Percentiles rank a stretch among this genome's conserved stretches.
These are phyloP conservation scores for Coniochaeta sp. DNA, from an alignment of 2,329 filamentous ascomycete species.

Conservation along the genomic window DNA sequence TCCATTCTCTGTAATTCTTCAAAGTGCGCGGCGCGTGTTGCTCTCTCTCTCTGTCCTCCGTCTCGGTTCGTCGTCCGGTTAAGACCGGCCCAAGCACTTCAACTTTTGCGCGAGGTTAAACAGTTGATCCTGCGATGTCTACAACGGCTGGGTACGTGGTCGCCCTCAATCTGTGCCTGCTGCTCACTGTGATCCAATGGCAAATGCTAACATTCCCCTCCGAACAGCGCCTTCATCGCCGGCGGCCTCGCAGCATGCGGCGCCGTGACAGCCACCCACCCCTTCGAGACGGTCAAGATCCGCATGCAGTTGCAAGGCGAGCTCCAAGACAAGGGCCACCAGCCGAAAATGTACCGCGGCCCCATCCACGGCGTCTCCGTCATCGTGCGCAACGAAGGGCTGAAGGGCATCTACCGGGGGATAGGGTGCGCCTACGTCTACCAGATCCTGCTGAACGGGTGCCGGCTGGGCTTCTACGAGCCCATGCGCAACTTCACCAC, in stretches of 20 bases:
- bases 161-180: background rate
- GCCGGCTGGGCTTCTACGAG: slow-evolving; percentile 95
- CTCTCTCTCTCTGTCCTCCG: background rate
- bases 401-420: slow-evolving; percentile 79
- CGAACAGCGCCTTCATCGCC: slow-evolving; percentile 74
- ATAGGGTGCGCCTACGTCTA: slow-evolving; percentile 92
- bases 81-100: background rate
- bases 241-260: slow-evolving; percentile 96
- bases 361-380: slow-evolving; percentile 87
- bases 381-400: slow-evolving; percentile 84
- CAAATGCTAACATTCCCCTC: slow-evolving; percentile 12
- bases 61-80: background rate
- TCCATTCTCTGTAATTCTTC: background rate
- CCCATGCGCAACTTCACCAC: slow-evolving; percentile 73
- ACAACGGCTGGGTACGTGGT: slow-evolving; percentile 7
- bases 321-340: slow-evolving; percentile 77
- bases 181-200: background rate
- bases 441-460: slow-evolving; percentile 93
- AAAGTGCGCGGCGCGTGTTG: background rate
- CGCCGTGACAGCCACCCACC: slow-evolving; percentile 94
- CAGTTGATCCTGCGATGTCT: slow-evolving; percentile 3
- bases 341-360: slow-evolving; percentile 82
- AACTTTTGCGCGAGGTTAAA: background rate
- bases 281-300: slow-evolving; percentile 98
- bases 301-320: slow-evolving; percentile 96